Evolutionary conservation across 106 monocot genomes (phyloP), one percentile per base, ranked within the genome.

Genomic region (Hemerocallis citrina): DNA sequence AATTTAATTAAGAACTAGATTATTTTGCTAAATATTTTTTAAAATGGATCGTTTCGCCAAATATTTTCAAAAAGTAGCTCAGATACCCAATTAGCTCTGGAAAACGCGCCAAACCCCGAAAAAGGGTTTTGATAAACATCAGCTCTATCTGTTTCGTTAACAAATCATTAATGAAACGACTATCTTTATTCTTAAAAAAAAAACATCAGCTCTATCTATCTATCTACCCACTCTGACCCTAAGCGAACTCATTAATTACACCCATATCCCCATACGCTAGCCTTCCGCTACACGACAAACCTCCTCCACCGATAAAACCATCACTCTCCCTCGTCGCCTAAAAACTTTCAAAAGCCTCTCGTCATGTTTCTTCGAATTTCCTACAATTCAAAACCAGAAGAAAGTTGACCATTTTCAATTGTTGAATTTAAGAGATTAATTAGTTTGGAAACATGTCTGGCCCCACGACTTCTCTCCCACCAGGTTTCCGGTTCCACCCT

Each of bases 401-500:
- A 29, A 28, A 52, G 10, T 28, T 14, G 8, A 49, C 8, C 20
- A 21, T 0, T 3, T 47, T 11, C 25, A 11, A 14, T 14, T 3
- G 11, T 14, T 16, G 29, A 32, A 30, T 3, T 0, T 0, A 39
- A 3, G 31, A 22, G n/a, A 35, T 10, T 32, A 13, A 4, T 17
- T 28, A n/a, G n/a, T n/a, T n/a, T n/a, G n/a, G 28, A 60, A 41
- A 3, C 27, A 79, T 84, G 84, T 39, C 75, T 44, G 72, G 75
- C 60, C 79, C 84, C 0, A 59, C 78, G 22, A 52, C 67, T 1
- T 24, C 51, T 35, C 67, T 82, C 21, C 82, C 82, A 0, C 82
- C 82, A 4, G 82, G 82, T 5, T 82, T 82, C 43, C 68, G 82
- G n/a, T 82, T 82, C 69, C 82, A 82, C 59, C 82, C 82, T 6